phyloP scores from a whole-genome alignment of 2,329 filamentous ascomycete species.

The Escovopsis weberi region DNA sequence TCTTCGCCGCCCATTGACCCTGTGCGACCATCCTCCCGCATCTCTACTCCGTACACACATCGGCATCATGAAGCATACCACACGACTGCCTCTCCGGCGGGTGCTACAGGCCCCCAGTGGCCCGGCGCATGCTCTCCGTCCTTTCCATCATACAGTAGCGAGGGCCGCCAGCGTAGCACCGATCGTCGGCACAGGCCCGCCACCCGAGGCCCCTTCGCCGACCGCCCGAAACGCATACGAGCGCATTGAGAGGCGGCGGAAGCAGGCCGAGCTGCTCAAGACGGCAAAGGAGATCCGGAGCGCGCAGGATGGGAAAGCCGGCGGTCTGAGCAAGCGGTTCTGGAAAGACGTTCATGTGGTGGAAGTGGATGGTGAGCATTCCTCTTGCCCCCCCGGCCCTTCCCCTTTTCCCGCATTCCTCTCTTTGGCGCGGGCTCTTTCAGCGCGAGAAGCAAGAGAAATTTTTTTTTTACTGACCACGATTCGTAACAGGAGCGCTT shows the following conservation, averaged over 20 bases:
- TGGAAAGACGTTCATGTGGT: conserved; percentile 73
- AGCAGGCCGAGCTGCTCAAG: conserved; percentile 41
- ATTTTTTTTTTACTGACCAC: background rate
- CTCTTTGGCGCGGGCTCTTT: too few relatives aligned
- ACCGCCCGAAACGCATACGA: conserved; percentile 24
- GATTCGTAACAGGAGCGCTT: conserved; percentile 22
- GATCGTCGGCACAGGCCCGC: conserved; percentile 42
- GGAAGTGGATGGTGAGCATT: conserved; percentile 44
- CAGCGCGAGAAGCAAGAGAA: background rate
- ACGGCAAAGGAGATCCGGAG: conserved; percentile 33
- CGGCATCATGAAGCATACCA: conserved; percentile 25
- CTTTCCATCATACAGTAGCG: conserved; percentile 19
- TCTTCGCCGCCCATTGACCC: background rate
- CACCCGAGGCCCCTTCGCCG: conserved; percentile 39
- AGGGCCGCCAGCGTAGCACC: conserved; percentile 34
- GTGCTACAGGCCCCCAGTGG: conserved; percentile 12
- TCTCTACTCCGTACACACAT: conserved; percentile 7
- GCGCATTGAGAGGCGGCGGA: conserved; percentile 35
- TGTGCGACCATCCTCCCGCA: conserved; percentile 5
- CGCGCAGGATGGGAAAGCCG: conserved; percentile 21
- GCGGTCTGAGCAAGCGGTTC: conserved; percentile 54
- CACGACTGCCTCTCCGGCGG: conserved; percentile 24
- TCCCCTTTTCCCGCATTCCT: background rate
- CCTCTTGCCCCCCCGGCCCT: background rate
- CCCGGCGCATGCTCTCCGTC: conserved; percentile 8